Conservation (phyloP, 805 yeast species). For the Debaryomyces prosopidis region DNA sequence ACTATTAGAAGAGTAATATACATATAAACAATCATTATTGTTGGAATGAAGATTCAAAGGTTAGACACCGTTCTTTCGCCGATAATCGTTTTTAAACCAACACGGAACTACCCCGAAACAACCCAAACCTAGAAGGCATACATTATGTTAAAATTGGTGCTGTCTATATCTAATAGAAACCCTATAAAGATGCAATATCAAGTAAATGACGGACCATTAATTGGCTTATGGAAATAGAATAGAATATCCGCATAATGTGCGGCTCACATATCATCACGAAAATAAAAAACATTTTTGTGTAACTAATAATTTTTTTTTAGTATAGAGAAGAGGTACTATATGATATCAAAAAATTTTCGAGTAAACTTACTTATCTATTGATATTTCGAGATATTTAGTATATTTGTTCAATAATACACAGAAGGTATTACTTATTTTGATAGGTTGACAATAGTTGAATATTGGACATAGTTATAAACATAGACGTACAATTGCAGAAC, state of each 20-base stretch:
- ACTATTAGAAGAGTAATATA: too few relatives aligned
- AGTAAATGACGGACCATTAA: too few relatives aligned
- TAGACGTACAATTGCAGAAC: background rate
- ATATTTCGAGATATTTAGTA: background rate
- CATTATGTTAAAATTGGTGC: too few relatives aligned
- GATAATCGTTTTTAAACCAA: too few relatives aligned
- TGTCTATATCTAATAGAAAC: too few relatives aligned
- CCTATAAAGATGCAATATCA: too few relatives aligned
- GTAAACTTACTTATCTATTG: background rate
- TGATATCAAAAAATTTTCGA: background rate
- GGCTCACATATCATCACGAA: background rate
- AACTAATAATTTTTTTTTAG: background rate
- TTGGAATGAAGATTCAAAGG: too few relatives aligned
- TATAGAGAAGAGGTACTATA: background rate
- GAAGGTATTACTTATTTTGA: background rate
- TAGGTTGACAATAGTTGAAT: background rate
- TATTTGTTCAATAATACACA: background rate
- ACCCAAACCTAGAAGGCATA: too few relatives aligned
- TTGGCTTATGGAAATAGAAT: too few relatives aligned
- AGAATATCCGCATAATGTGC: background rate
- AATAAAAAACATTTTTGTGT: conserved; percentile 3
- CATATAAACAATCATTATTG: too few relatives aligned
- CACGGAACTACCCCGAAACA: too few relatives aligned
- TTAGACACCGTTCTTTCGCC: too few relatives aligned
- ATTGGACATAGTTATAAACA: background rate